Evolutionary conservation across 2,329 filamentous ascomycete genomes (phyloP).

Genomic region (Chaetomiaceae sp.): DNA sequence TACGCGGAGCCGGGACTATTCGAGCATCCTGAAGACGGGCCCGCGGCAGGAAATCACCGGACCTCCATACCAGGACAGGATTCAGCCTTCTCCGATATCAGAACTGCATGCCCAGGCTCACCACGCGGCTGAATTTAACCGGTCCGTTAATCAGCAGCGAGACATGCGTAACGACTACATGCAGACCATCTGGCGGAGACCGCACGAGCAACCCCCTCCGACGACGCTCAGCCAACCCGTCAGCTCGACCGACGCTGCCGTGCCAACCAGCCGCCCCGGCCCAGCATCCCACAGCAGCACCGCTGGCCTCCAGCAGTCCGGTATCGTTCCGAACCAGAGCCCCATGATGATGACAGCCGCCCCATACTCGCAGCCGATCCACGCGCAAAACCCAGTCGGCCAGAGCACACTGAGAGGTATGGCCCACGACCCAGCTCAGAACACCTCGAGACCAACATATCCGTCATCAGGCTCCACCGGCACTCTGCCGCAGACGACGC

Average conservation of each 20-base stretch:
- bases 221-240: conserved; percentile 46
- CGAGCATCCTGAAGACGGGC: conserved; percentile 69
- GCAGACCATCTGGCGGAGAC: conserved; percentile 74
- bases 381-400: conserved; percentile 69
- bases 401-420: conserved; percentile 66
- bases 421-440: conserved; percentile 57
- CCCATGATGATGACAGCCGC: conserved; percentile 61
- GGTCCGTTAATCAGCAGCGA: conserved; percentile 74
- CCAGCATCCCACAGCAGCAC: conserved; percentile 56
- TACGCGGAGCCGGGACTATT: conserved; percentile 74
- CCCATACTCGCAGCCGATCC: conserved; percentile 66
- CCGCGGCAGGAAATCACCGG: conserved; percentile 88
- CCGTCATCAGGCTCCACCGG: conserved; percentile 51
- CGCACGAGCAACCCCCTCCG: conserved; percentile 68
- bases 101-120: conserved; percentile 84
- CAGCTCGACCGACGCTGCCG: conserved; percentile 40
- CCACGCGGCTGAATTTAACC: conserved; percentile 88
- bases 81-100: conserved; percentile 66
- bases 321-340: conserved; percentile 57
- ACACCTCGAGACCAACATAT: conserved; percentile 63
- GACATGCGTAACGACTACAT: conserved; percentile 75
- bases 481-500: conserved; percentile 47
- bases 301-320: conserved; percentile 52
- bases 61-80: conserved; percentile 81
- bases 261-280: conserved; percentile 49